These are phyloP conservation scores for Saturnispora gosingensis DNA, from an alignment of 805 yeast species.

Conservation along the genomic window DNA sequence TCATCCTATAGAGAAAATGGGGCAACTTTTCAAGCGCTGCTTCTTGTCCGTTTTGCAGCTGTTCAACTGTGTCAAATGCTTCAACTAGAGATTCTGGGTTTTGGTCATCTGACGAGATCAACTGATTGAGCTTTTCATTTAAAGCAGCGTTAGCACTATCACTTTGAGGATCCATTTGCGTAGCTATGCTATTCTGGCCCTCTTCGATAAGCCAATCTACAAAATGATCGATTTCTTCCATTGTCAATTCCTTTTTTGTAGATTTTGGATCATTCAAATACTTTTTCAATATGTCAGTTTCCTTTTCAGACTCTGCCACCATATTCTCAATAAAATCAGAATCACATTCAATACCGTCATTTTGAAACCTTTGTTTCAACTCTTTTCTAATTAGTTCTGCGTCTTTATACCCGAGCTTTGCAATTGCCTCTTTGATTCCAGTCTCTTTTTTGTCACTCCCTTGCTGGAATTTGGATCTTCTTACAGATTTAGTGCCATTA, in stretches of 20 bases:
- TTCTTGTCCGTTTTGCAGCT: conserved; percentile 14
- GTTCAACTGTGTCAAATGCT: conserved; percentile 18
- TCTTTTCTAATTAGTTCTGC: conserved; percentile 23
- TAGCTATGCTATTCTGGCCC: conserved; percentile 9
- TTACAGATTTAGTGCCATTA: background rate
- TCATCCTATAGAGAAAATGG: conserved; percentile 17
- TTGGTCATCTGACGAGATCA: conserved; percentile 3
- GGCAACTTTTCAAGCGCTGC: conserved; percentile 21
- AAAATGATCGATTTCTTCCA: conserved; percentile 17
- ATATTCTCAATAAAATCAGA: conserved; percentile 22
- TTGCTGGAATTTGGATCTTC: conserved; percentile 2
- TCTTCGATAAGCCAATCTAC: conserved; percentile 24
- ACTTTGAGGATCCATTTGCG: conserved; percentile 12
- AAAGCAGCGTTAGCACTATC: conserved; percentile 3
- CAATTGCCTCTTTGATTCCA: background rate
- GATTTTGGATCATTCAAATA: conserved; percentile 11
- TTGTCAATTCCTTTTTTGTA: conserved; percentile 12
- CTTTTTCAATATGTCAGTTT: conserved; percentile 13
- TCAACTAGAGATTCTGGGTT: conserved; percentile 18
- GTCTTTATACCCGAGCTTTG: conserved; percentile 14
- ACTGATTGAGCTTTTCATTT: conserved; percentile 12
- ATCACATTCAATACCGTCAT: conserved; percentile 24
- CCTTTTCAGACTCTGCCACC: conserved; percentile 19
- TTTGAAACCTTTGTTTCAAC: conserved; percentile 16
- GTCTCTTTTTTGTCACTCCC: background rate